Evolutionary conservation across 805 yeast species (phyloP), one percentile per base, ranked within the genome.

Genomic region (Hagleromyces aurorensis): DNA sequence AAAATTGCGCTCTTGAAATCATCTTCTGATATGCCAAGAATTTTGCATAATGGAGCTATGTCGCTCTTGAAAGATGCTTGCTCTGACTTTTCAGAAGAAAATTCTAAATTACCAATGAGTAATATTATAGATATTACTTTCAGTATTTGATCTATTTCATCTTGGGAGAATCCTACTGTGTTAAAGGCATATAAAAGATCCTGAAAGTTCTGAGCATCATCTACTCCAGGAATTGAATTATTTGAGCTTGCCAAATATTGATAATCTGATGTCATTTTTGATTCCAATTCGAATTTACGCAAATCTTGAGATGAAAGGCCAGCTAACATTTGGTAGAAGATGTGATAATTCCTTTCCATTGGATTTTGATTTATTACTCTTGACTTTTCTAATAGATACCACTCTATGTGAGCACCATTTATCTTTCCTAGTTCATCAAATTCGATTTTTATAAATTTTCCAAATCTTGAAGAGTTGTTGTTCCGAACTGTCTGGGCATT

Each of bases 401-500:
- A 91, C 46, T 89, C 96, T 28, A 91, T 85, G 41, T 82, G 78
- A 7, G 97, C 97, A 8, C 96, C 96, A 13, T 72, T 65, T 25
- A 91, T 78, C 36, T 69, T 69, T 3, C 84, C 84, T 7, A 66
- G 53, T 3, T 61, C 46, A 33, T 70, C 67, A 44, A 89, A 83
- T 50, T 77, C 85, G 36, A 91, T 82, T 48, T 86, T 80, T 40
- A 91, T 83, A 50, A 91, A 91, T 59, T 91, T 91, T 21, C 99
- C 99, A 55, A 91, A 91, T 50, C 99, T 72, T 5, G 97, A 89
- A 3, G 96, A 86, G 57, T 91, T 91, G 55, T 87, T 77, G 54
- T 91, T 91, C 47, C 91, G 72, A 10, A 85, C 83, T 0, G 99
- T 91, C 49, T 89, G 94, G 2, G 99, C 89, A 56, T 91, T 91